Base-by-base conservation (phyloP, 179 eudicot species). In the Amaranthus tricolor region DNA sequence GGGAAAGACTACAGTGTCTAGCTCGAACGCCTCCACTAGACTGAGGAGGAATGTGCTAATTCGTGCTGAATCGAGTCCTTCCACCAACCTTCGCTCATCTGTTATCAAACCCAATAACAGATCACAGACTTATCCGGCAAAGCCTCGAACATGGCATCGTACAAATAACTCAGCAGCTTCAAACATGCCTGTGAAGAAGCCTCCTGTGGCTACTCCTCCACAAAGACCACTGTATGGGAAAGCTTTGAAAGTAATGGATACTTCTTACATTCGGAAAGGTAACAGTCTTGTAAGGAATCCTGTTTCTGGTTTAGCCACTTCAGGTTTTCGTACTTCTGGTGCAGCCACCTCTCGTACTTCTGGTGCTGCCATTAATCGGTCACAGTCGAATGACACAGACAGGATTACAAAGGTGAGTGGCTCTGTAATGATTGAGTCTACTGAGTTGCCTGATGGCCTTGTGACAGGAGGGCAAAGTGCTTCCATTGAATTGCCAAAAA, bases 81-180 rank as follows among this genome's bases (percentile, higher is more conserved):
- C 79, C 74, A 80, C 89, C 58, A 65, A 72, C 78, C 80, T 68
- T 67, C 73, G 77, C 17, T 75, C 85, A 56, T 44, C 77, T 66
- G 77, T 71, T 51, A 60, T 60, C 71, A 44, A 78, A 52, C 63
- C 86, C 68, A 71, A 80, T 74, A 88, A 70, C 21, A 80, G 67
- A 50, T 70, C 74, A 16, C 70, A 78, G 57, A 78, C 73, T 76
- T 81, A 76, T 57, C 80, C 65, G 57, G 70, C 83, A 78, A 88
- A 87, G 66, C 82, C 96, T 70, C 82, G 94, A 65, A 90, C 97
- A 15, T 94, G 98, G 98, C 87, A 74, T 76, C 92, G 98, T 67
- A 82, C 87, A 58, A 83, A 73, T 77, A 84, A 68, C 54, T 44
- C 68, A 62, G 63, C 89, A 47, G 73, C 77, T 64, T 70, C 87